These are phyloP conservation scores for Mycena alexandri DNA, from an alignment of 768 basidiomycete species.

Conservation along the genomic window DNA sequence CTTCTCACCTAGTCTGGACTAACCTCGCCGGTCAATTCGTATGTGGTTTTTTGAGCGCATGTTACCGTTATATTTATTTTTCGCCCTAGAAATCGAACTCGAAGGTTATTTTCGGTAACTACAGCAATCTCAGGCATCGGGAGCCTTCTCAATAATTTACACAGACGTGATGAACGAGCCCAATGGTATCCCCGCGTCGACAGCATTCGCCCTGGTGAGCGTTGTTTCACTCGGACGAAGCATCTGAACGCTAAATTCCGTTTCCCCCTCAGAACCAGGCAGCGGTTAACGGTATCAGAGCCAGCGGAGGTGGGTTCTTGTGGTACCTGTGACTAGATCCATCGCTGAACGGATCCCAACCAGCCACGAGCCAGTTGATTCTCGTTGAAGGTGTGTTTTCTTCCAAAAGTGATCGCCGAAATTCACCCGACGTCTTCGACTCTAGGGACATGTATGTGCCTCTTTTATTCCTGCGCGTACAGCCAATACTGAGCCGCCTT, in stretches of 20 bases:
- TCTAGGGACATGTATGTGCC: constrained; percentile 38
- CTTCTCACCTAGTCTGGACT: constrained; percentile 60
- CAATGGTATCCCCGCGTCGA: constrained; percentile 65
- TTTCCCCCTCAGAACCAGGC: constrained; percentile 64
- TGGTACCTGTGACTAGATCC: background rate
- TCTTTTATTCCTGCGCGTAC: background rate
- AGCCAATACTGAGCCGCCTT: constrained; percentile 1
- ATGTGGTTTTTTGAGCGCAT: constrained; percentile 37
- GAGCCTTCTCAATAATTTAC: background rate
- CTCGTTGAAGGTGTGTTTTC: constrained; percentile 56
- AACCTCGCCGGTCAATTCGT: constrained; percentile 69
- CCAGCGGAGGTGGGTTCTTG: constrained; percentile 52
- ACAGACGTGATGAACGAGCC: constrained; percentile 76
- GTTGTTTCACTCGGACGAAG: background rate
- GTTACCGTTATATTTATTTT: background rate
- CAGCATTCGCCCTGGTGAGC: constrained; percentile 63
- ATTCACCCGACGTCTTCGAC: background rate
- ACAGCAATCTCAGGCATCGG: background rate
- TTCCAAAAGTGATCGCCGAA: background rate
- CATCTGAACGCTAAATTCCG: background rate
- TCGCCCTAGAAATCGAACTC: constrained; percentile 56
- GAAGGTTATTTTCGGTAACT: constrained; percentile 68
- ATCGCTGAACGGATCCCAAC: background rate
- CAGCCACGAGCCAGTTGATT: constrained; percentile 67
- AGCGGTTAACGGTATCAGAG: constrained; percentile 74